Evolutionary conservation across 1,284 basidiomycete species (phyloP).

Genomic region (Rhodotorula sp.): DNA sequence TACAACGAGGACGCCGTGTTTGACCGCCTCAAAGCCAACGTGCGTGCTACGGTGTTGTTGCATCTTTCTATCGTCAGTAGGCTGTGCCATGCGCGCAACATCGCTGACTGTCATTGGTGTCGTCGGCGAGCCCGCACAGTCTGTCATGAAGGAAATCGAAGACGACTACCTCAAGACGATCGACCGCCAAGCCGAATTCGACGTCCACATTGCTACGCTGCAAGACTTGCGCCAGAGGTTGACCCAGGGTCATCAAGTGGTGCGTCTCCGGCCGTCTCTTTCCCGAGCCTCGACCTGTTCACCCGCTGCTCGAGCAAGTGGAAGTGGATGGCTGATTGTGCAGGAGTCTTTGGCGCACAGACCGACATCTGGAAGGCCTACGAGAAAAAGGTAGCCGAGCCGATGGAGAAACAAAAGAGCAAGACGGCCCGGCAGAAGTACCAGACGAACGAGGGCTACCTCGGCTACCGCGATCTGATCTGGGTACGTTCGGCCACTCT

Average conservation of each 20-base stretch:
- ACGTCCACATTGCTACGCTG: slow-evolving; percentile 8
- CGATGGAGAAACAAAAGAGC: slow-evolving; percentile 8
- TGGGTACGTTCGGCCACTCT: slow-evolving; percentile 18
- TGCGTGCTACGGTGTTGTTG: too few species aligned
- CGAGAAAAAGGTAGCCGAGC: background rate
- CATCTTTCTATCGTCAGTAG: background rate
- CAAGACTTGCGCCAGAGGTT: slow-evolving; percentile 20
- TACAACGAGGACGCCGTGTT: slow-evolving; percentile 16
- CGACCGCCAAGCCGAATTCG: slow-evolving; percentile 15
- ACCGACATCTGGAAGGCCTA: slow-evolving; percentile 26
- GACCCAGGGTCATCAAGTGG: slow-evolving; percentile 27
- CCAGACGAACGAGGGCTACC: slow-evolving; percentile 18
- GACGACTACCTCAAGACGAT: slow-evolving; percentile 16
- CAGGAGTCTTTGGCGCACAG: background rate
- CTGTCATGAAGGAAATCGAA: slow-evolving; percentile 18
- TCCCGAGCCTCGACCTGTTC: background rate
- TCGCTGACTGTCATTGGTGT: background rate
- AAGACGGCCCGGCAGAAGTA: slow-evolving; percentile 25
- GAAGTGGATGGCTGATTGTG: too few species aligned
- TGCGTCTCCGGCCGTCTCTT: background rate
- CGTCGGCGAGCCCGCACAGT: background rate
- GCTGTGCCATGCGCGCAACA: background rate
- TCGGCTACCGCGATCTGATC: slow-evolving; percentile 5
- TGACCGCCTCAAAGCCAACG: slow-evolving; percentile 11
- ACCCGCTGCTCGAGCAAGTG: background rate